Base-by-base conservation (phyloP, 140 eudicot species). In the Bidens hawaiensis region DNA sequence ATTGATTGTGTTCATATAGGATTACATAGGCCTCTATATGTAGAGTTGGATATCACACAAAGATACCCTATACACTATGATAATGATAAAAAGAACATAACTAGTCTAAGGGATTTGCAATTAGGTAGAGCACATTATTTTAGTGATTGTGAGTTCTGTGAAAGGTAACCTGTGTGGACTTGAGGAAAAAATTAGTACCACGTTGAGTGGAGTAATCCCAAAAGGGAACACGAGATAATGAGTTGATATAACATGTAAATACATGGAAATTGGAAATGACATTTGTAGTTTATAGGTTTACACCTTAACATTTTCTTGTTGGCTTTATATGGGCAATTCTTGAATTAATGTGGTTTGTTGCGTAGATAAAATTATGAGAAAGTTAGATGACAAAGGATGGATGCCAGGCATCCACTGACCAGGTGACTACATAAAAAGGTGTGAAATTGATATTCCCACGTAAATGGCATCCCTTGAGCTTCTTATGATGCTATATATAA, bases 111-210 rank as follows among this genome's bases (percentile, higher is more conserved):
- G 40, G 38, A 26, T 26, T 25, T 53, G n/a, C 17, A 53, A 2
- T n/a, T 6, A 26, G 40, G 60, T 14, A 26, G 19, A 5, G 60
- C 21, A 53, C 22, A 53, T 31, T 10, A 12, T 3, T 51, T 50
- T 53, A 53, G 3, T 14, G 5, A 26, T n/a, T 53, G 19, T 26
- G 60, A 53, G 7, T 52, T 11, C n/a, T 52, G 36, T 52, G 60
- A 52, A 52, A 25, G 60, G 60, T 52, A 36, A 25, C 19, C 2
- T 26, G 60, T 53, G 9, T 22, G 58, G 58, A 16, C 58, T 51
- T 24, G 13, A 23, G 9, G 33, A 33, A n/a, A 51, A 51, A 49
- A 11, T 4, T 5, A 2, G 31, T 51, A 31, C 16, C 31, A 12
- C 31, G 4, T 50, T 50, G 58, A 51, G 13, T 16, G 36, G 26